Base-by-base conservation (phyloP, 2,329 filamentous ascomycete species). In the Lasiodiplodia hormozganensis region DNA sequence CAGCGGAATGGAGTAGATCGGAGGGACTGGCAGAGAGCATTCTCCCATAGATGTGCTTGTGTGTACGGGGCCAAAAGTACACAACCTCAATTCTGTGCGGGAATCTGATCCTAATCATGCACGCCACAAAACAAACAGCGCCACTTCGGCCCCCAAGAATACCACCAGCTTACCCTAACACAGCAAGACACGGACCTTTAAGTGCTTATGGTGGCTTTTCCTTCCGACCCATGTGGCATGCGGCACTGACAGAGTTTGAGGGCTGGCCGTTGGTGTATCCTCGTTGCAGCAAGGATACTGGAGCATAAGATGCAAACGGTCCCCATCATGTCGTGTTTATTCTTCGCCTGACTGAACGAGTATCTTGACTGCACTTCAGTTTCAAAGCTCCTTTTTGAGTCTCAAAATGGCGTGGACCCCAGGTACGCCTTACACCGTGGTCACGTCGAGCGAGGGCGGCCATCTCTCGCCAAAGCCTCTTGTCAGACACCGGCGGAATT, bases 381-480 rank as follows among this genome's bases (percentile, higher is more conserved):
- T 18, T 12, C 11, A 16, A 31, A 16, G 40, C 14, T 34, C 57
- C 14, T 49, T 3, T 34, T 23, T 8, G 18, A 12, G 23, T 25
- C 23, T 12, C 25, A 34, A 14, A 21, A 62, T 62, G 58, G 58
- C 43, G n/a, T 57, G 53, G 53, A 10, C 53, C 14, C 21, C 6
- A 7, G 10, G 23, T 12, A 47, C 36, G 28, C 58, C 58, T 16
- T 62, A 51, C 28, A 16, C 36, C 6, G 25, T 43, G 28, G 58
- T 62, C 25, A 51, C 40, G 10, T 11, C 43, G 11, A 23, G 18
- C 7, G 40, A 62, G 1, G 43, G 18, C 21, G 58, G 43, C 10
- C 43, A 62, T 51, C 38, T 62, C n/a, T 62, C 58, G 12, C 58
- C 58, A 18, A 62, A 62, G 14, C 25, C 58, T 62, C n/a, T 62